Evolutionary conservation across 148 eudicot genomes (phyloP).

Genomic region (Simmondsia chinensis): DNA sequence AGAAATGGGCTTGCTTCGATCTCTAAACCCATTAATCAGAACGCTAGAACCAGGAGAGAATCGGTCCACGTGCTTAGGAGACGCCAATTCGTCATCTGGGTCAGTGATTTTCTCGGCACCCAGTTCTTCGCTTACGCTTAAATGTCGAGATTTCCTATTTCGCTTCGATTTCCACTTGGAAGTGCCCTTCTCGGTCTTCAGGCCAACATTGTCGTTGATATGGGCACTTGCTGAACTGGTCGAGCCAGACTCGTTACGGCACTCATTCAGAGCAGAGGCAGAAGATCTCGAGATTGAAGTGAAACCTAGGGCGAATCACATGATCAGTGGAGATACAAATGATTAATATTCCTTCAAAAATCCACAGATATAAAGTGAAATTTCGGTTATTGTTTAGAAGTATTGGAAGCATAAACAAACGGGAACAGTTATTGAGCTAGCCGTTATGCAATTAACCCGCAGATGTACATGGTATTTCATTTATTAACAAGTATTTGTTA

Average conservation of each 20-base stretch:
- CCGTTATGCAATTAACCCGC: too few species aligned
- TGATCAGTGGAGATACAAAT: too few species aligned
- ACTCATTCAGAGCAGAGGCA: slow-evolving; percentile 32
- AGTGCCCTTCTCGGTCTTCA: slow-evolving; percentile 32
- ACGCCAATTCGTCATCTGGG: slow-evolving; percentile 21
- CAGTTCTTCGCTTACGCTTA: slow-evolving; percentile 22
- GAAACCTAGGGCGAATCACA: too few species aligned
- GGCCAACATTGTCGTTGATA: slow-evolving; percentile 14
- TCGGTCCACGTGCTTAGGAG: slow-evolving; percentile 7
- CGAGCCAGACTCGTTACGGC: slow-evolving; percentile 32
- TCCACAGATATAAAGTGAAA: too few species aligned
- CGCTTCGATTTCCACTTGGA: slow-evolving; percentile 84
- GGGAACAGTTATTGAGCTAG: too few species aligned
- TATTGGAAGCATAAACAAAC: too few species aligned
- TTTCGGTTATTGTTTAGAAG: too few species aligned
- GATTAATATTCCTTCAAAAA: too few species aligned
- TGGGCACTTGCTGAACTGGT: slow-evolving; percentile 34
- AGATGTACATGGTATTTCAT: too few species aligned
- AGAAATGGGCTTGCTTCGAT: slow-evolving; percentile 26
- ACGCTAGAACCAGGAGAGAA: slow-evolving; percentile 19
- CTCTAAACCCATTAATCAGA: slow-evolving; percentile 24
- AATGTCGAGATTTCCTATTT: slow-evolving; percentile 49
- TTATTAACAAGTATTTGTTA: too few species aligned
- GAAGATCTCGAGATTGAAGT: slow-evolving; percentile 31
- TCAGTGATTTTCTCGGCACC: slow-evolving; percentile 18